Conservation (phyloP, 176 grass and related monocot genomes). For the Chrysopogon serrulatus region DNA sequence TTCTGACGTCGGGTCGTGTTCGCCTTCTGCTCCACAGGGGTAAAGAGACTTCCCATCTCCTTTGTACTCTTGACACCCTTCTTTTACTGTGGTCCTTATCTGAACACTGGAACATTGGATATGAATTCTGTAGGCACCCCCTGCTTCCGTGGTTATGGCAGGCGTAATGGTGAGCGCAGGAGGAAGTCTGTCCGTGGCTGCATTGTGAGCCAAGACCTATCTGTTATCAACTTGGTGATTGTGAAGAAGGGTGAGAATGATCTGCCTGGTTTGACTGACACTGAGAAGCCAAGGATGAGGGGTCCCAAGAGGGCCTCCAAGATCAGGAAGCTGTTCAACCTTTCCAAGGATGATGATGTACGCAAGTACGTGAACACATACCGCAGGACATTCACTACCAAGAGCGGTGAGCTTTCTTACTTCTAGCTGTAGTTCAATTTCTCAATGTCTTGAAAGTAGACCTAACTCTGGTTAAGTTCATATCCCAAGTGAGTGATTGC, state of each 20-base stretch:
- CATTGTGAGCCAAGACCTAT: slow-evolving; percentile 87
- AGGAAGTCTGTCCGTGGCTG: slow-evolving; percentile 92
- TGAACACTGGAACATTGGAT: neutral
- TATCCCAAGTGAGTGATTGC: too few species aligned
- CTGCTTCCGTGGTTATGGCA: slow-evolving; percentile 83
- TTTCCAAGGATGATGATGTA: too few species aligned
- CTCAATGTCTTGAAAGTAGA: too few species aligned
- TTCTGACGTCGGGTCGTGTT: slow-evolving; percentile 72
- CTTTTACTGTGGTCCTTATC: neutral
- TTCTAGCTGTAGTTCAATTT: too few species aligned
- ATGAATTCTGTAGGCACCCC: slow-evolving; percentile 55
- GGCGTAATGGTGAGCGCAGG: slow-evolving; percentile 81
- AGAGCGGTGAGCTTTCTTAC: too few species aligned
- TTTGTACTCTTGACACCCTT: neutral
- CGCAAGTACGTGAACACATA: too few species aligned
- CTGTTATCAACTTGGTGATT: slow-evolving; percentile 89
- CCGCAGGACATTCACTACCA: too few species aligned
- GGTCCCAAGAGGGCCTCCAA: slow-evolving; percentile 93
- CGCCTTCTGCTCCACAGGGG: slow-evolving; percentile 80
- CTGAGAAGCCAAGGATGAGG: slow-evolving; percentile 95
- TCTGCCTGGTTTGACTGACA: slow-evolving; percentile 74
- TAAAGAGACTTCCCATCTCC: neutral
- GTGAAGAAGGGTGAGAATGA: slow-evolving; percentile 91
- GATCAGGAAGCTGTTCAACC: slow-evolving; percentile 95
- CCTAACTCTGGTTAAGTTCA: too few species aligned